Evolutionary conservation across 768 basidiomycete species (phyloP), one percentile per base, ranked within the genome.

Genomic region (Trametes gibbosa): DNA sequence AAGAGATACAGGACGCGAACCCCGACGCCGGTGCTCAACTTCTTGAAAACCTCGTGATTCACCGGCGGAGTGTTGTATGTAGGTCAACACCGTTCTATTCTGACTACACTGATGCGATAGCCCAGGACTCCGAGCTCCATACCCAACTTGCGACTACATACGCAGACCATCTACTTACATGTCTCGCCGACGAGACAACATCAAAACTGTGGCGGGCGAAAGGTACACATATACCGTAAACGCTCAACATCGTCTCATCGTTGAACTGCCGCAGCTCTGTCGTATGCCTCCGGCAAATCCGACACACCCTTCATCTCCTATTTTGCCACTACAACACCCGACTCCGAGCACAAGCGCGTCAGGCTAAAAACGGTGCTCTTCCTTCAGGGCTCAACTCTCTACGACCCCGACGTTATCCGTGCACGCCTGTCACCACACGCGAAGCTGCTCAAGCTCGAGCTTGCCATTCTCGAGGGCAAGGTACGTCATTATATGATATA

Each of bases 281-380:
- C 68, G 13, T 71, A 73, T 54, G 50, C 69, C 3, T 71, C 73
- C 0, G 61, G 69, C 45, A 62, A 62, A 42, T 56, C 68, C 50
- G 61, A 69, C 24, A 53, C 65, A 1, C 77, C 87, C 0, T 90
- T 87, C 71, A 68, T 92, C 7, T 79, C 85, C 5, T 92, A 93
- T 72, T 87, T 95, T 62, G 79, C 86, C 3, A 85, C 88, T n/a
- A 89, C 89, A 23, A 90, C 92, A 4, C 92, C 92, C 1, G 83
- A 90, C 56, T 90, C 91, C 0, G 79, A 81, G 16, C 80, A 84
- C 57, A 94, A 94, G 70, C 81, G 82, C 19, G 75, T 77, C 1
- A 83, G 93, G 24, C 78, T 96, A 63, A 92, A 90, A 69, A 77
- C 84, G 0, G 75, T 87, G n/a, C 75, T 96, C 1, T 87, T 94